Evolutionary conservation across 208 protist genomes (phyloP).

Genomic region (Trypanosoma grayi): DNA sequence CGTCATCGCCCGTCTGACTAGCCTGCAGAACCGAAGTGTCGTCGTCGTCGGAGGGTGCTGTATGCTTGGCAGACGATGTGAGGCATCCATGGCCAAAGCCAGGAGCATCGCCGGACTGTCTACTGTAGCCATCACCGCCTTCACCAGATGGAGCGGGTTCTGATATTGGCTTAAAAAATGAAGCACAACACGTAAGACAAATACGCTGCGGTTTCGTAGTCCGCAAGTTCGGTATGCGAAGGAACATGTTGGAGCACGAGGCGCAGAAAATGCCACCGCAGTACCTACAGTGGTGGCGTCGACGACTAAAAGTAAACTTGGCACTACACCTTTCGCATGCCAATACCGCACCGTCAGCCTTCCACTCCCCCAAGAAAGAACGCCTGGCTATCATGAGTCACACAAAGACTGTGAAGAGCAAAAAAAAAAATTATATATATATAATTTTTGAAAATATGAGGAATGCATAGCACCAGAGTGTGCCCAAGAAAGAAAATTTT

Average conservation of each 20-base stretch:
- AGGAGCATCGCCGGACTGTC: too few relatives aligned
- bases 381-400: background rate
- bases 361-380: conserved; percentile 27
- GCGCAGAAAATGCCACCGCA: conserved; percentile 48
- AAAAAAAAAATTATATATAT: conserved; percentile 13
- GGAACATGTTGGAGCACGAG: conserved; percentile 29
- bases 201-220: conserved; percentile 37
- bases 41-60: background rate
- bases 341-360: conserved; percentile 20
- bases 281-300: conserved; percentile 38
- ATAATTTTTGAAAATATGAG: too few relatives aligned
- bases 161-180: conserved; percentile 1
- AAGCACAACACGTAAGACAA: conserved; percentile 29
- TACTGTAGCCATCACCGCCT: too few relatives aligned
- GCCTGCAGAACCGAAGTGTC: background rate
- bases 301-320: conserved; percentile 28
- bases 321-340: conserved; percentile 33
- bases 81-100: too few relatives aligned
- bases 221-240: conserved; percentile 21
- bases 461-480: too few relatives aligned
- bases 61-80: background rate
- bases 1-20: too few relatives aligned
- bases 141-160: too few relatives aligned
- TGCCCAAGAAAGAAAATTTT: too few relatives aligned
- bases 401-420: background rate